Percentiles rank a stretch among this genome's conserved stretches.
Conservation (phyloP, 176 grass and related monocot species). For the Cenchrus fungigraminus region DNA sequence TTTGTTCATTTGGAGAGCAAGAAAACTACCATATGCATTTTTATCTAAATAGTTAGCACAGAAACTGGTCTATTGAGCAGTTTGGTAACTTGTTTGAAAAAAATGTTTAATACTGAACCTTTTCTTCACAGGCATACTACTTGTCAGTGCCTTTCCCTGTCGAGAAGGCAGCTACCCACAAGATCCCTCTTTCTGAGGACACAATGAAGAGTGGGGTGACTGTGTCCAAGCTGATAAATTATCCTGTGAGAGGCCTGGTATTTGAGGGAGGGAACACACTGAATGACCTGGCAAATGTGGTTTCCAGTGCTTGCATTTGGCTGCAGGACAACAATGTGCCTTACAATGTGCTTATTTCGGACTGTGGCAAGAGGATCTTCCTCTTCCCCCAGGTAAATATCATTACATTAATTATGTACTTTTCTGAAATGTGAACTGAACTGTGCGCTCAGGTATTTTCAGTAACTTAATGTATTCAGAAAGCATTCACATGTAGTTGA, state of each 20-base stretch:
- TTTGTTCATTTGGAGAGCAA: background rate
- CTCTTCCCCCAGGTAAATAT: conserved; percentile 76
- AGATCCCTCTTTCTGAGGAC: conserved; percentile 59
- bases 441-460: background rate
- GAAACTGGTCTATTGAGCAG: conserved; percentile 5
- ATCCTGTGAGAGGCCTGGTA: conserved; percentile 90
- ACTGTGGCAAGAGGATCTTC: conserved; percentile 72
- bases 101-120: background rate
- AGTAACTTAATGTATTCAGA: background rate
- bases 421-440: background rate
- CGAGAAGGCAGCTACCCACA: conserved; percentile 78
- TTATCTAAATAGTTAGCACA: background rate
- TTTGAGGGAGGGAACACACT: conserved; percentile 78
- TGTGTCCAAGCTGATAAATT: conserved; percentile 80
- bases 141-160: conserved; percentile 85
- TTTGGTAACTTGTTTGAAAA: background rate
- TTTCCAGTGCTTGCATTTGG: conserved; percentile 84
- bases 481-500: background rate
- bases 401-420: background rate
- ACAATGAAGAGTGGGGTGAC: conserved; percentile 62
- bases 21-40: background rate
- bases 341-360: conserved; percentile 91
- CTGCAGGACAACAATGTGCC: conserved; percentile 94
- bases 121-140: conserved; percentile 74
- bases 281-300: conserved; percentile 66